phyloP scores from a whole-genome alignment of 2,329 filamentous ascomycete genomes.

The Apiospora phragmitis region DNA sequence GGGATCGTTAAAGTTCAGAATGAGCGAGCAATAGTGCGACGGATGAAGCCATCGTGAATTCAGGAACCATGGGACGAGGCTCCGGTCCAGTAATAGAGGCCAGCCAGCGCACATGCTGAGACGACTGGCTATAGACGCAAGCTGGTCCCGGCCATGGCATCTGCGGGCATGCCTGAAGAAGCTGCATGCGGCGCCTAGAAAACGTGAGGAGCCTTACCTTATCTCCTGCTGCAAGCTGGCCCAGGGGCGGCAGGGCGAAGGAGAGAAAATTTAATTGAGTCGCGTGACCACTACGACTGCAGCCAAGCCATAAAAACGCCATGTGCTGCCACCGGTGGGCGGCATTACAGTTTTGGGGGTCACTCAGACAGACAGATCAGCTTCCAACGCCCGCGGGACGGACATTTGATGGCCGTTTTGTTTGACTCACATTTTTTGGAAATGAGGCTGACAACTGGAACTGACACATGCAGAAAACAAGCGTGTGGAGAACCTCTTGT shows the following conservation, averaged over 20 bases:
- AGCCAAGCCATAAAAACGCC: neutral
- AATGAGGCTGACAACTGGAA: neutral
- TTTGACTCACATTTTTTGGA: neutral
- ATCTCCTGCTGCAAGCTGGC: neutral
- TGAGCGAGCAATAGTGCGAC: neutral
- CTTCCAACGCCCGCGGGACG: neutral
- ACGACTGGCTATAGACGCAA: neutral
- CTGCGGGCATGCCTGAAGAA: neutral
- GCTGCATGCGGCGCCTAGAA: neutral
- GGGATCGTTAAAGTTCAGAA: neutral
- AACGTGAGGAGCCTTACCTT: neutral
- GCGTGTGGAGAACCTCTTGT: neutral
- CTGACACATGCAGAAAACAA: neutral
- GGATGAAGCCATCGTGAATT: neutral
- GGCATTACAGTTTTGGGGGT: neutral
- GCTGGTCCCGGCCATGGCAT: neutral
- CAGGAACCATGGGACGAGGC: neutral
- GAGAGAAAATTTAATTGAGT: neutral
- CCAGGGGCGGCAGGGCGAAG: neutral
- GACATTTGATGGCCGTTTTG: neutral
- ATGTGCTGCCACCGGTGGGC: neutral
- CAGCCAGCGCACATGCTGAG: neutral
- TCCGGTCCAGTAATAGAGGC: neutral
- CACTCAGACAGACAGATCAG: neutral
- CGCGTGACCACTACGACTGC: neutral